These are phyloP conservation scores for cucumber (Cucumis sativus) DNA, from an alignment of 306 rosid species.

Conservation along the genomic window DNA sequence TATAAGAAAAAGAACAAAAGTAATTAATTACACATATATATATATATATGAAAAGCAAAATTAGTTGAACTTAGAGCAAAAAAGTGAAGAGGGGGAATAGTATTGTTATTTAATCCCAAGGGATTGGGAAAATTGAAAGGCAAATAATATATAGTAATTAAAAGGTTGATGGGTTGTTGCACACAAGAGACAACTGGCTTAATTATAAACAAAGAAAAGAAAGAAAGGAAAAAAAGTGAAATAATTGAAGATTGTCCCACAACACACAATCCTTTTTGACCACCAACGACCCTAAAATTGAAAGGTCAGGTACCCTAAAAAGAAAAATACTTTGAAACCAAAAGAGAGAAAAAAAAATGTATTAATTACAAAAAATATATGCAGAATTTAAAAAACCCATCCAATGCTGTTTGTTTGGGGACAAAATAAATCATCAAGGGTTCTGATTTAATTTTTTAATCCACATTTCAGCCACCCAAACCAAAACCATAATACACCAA, in stretches of 20 bases:
- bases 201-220: neutral
- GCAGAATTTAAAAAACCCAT: neutral
- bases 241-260: neutral
- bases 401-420: neutral
- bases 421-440: neutral
- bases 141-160: neutral
- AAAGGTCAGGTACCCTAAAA: neutral
- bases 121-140: neutral
- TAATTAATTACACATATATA: too few relatives aligned
- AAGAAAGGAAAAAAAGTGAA: neutral
- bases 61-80: too few relatives aligned
- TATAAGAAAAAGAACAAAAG: too few relatives aligned
- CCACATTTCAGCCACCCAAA: neutral
- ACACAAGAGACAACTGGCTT: slow-evolving; percentile 1
- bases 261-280: neutral
- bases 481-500: neutral
- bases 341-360: too few relatives aligned
- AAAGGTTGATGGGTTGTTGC: neutral
- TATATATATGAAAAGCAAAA: too few relatives aligned
- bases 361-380: too few relatives aligned
- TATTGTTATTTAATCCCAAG: neutral
- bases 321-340: neutral
- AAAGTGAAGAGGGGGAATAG: too few relatives aligned
- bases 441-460: neutral
- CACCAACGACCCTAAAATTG: neutral